Evolutionary conservation across 2,329 filamentous ascomycete species (phyloP).

Genomic region (Cladosporium sp.): DNA sequence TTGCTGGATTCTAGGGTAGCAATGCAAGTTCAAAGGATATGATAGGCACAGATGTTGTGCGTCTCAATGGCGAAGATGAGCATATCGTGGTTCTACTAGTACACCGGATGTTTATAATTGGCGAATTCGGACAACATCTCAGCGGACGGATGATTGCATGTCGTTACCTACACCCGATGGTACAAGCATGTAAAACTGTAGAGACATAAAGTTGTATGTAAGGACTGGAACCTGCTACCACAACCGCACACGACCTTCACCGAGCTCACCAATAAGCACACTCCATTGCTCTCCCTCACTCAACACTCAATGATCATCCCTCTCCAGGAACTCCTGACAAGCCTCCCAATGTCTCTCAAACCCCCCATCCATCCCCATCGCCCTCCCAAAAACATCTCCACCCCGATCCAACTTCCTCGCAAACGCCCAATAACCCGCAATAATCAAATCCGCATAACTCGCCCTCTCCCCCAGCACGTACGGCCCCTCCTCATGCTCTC

Average conservation of each 20-base stretch:
- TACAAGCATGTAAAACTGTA: neutral
- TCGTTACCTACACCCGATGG: neutral
- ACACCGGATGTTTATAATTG: too few relatives aligned
- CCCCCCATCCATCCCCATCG: slow-evolving; percentile 41
- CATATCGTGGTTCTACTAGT: neutral
- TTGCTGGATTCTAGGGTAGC: neutral
- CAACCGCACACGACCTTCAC: too few relatives aligned
- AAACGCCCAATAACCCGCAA: slow-evolving; percentile 50
- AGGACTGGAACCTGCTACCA: neutral
- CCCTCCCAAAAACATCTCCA: slow-evolving; percentile 40
- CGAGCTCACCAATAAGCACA: too few relatives aligned
- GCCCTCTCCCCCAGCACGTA: slow-evolving; percentile 61
- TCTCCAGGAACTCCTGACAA: slow-evolving; percentile 43
- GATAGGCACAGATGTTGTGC: neutral
- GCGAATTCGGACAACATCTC: too few relatives aligned
- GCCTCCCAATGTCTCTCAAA: slow-evolving; percentile 42
- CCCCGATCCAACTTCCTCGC: slow-evolving; percentile 32
- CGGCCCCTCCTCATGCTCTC: slow-evolving; percentile 57
- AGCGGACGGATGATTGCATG: neutral
- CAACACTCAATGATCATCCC: slow-evolving; percentile 34
- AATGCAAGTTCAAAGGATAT: neutral
- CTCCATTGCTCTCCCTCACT: too few relatives aligned
- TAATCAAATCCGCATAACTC: slow-evolving; percentile 59
- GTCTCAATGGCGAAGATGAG: neutral
- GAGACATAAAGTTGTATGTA: neutral